Base-by-base conservation (phyloP, 2,329 filamentous ascomycete species). In the Exophiala sp. region DNA sequence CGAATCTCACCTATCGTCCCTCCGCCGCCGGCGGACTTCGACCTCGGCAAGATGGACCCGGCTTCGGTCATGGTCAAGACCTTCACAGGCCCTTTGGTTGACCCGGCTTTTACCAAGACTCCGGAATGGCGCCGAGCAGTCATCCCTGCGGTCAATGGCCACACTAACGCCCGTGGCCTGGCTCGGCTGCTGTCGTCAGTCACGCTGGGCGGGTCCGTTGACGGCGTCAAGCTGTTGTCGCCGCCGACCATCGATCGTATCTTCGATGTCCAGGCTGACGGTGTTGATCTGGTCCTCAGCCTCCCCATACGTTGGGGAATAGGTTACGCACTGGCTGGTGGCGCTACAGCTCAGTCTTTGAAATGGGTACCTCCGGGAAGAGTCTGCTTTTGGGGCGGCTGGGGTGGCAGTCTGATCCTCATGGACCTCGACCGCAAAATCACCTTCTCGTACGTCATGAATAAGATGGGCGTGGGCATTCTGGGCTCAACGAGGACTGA, bases 371-470 rank as follows among this genome's bases (percentile, higher is more conserved):
- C 67, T 1, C 48, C 62, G 18, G 22, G 22, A 0, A 56, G 58
- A 3, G 51, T 62, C 2, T 67, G 65, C 38, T 73, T 66, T 48
- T 75, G 73, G 72, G 64, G 66, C 19, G 73, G 73, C 0, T 74
- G 67, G 66, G 73, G 73, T 9, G 73, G 73, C 0, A 73, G 71
- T 0, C 48, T 72, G 1, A 54, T 65, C 2, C 51, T 75, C 22
- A 70, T 75, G 64, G 73, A 76, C 55, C 32, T 67, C 3, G 68
- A 73, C 24, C 58, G 66, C 2, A 58, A 63, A 13, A 58, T 75
- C 50, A 75, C 73, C 0, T 66, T 75, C 23, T 59, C 62, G 0
- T 76, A 75, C 60, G 60, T 63, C 2, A 74, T 75, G 71, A 75
- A 74, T 50, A 70, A 66, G 46, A 73, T 75, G 70, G 60, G 46